These are phyloP conservation scores for Lycium ferocissimum DNA, from an alignment of 257 asterid genomes.

Conservation along the genomic window DNA sequence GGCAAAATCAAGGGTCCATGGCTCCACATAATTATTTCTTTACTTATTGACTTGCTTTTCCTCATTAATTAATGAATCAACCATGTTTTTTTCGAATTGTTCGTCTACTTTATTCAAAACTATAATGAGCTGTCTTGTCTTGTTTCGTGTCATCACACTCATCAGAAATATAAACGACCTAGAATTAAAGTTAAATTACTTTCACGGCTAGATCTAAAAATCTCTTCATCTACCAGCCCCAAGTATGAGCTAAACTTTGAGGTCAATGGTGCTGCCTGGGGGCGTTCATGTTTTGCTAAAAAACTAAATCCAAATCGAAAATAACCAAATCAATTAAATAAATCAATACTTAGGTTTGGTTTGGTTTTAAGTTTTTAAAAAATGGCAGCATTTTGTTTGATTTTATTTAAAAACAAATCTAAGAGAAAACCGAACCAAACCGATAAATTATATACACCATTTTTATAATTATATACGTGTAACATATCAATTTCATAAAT, in stretches of 20 bases:
- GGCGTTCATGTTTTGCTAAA: no score
- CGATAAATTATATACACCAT: no score
- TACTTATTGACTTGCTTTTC: not conserved
- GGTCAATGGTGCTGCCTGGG: not conserved
- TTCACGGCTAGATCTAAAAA: not conserved
- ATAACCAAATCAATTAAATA: no score
- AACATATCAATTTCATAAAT: no score
- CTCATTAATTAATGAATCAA: not conserved
- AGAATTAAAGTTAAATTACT: not conserved
- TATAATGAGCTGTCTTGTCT: not conserved
- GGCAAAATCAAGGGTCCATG: not conserved
- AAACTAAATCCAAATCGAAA: no score
- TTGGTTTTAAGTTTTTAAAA: no score
- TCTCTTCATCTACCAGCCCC: not conserved
- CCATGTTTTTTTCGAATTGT: not conserved
- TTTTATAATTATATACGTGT: no score
- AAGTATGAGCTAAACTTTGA: not conserved
- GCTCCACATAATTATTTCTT: not conserved
- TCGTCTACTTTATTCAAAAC: not conserved
- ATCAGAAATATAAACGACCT: not conserved
- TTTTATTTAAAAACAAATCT: no score
- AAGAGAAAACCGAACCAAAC: no score
- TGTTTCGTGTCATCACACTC: not conserved
- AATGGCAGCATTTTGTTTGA: no score
- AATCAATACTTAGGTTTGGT: no score